Evolutionary conservation across 2,329 filamentous ascomycete genomes (phyloP), one percentile per base, ranked within the genome.

Genomic region (Botrytis medusae): DNA sequence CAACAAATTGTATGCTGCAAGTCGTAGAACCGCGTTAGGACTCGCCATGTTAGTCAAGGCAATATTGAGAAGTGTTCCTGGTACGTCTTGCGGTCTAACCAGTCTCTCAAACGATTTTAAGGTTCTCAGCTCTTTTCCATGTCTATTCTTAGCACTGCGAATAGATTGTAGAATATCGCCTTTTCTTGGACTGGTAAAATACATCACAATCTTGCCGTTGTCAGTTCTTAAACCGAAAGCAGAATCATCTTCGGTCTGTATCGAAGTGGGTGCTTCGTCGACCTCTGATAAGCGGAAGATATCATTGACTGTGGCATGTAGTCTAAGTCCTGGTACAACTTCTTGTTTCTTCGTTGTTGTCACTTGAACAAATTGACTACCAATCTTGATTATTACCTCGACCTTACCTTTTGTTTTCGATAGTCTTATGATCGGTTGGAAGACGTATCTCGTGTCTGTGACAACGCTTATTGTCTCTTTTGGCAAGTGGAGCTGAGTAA

Each of bases 341-440:
- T 92, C 90, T 78, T 92, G 90, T 77, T 91, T 91, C 80, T 91
- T 90, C 14, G 87, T 86, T 7, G 90, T 92, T 4, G 90, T 91
- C 51, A 92, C 87, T 78, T 92, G 90, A 10, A 92, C 88, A 77
- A 91, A 92, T 76, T 92, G 89, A 77, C 86, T 90, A 57, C 90
- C 90, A 34, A 92, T 87, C 80, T 91, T 91, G 79, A 92, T 90
- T 42, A 87, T 83, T 7, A 92, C 90, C 46, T 92, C 90, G 48
- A 92, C 90, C 77, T 90, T 90, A n/a, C 90, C 90, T 77, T 90
- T 91, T 2, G 89, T 90, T 78, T 91, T 91, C 1, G 90, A 92
- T 54, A 92, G 83, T 62, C 89, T 84, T 2, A 87, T 91, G 71
- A 92, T 87, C 4, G 88, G 87, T 74, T 91, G 88, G 77, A 90